phyloP scores from a whole-genome alignment of 1,284 basidiomycete genomes.

The Cutaneotrichosporon mucoides region DNA sequence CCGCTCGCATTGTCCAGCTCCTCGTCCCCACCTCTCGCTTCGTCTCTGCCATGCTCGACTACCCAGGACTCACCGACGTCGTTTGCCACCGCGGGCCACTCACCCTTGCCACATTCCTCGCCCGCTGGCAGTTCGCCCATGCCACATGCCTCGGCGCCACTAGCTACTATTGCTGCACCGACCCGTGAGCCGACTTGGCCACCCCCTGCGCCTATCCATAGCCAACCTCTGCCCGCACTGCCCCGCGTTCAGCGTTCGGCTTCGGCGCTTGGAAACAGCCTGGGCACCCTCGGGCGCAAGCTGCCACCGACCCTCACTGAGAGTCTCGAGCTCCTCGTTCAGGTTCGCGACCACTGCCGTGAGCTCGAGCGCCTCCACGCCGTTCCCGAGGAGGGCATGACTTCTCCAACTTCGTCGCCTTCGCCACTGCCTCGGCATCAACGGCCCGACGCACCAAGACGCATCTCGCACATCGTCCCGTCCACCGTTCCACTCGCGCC shows the following conservation, averaged over 20 bases:
- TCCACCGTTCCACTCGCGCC: no score
- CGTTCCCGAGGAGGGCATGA: conserved; percentile 3
- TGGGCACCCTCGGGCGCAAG: conserved; percentile 21
- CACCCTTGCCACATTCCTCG: not conserved
- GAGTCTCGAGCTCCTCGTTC: conserved; percentile 27
- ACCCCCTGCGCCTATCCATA: not conserved
- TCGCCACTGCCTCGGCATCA: not conserved
- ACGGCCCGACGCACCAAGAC: not conserved
- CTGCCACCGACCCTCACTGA: conserved; percentile 33
- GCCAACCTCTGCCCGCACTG: not conserved
- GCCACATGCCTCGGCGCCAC: not conserved
- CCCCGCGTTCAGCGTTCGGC: not conserved
- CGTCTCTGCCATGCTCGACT: no score
- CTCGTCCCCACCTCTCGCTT: no score
- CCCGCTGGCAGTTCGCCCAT: not conserved
- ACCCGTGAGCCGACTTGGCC: not conserved
- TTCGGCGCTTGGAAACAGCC: no score
- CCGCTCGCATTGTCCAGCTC: no score
- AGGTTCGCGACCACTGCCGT: conserved; percentile 6
- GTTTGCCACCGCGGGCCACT: no score
- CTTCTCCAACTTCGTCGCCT: not conserved
- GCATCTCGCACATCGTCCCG: no score
- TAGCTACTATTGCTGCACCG: not conserved
- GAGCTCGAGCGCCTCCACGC: conserved; percentile 2
- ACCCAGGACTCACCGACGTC: no score